These are phyloP conservation scores for Cutaneotrichosporon cavernicola DNA, from an alignment of 1,284 basidiomycete genomes.

Conservation along the genomic window DNA sequence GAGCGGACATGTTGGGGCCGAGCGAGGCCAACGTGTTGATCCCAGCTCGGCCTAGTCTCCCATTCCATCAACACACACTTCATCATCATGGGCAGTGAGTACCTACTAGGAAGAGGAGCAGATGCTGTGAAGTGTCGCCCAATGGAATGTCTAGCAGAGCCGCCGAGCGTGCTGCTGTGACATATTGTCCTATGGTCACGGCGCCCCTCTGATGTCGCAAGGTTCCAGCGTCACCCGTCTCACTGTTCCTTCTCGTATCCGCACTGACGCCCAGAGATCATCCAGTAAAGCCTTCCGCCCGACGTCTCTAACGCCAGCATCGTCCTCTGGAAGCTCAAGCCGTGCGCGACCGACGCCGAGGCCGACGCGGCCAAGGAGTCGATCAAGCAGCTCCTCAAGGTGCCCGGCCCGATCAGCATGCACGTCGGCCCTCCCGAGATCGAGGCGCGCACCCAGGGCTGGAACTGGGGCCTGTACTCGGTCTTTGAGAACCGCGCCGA, in stretches of 20 bases:
- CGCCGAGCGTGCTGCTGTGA: not conserved
- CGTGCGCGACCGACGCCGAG: constrained; percentile 33
- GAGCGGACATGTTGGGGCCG: not conserved
- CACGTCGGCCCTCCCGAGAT: constrained; percentile 46
- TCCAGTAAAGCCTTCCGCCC: constrained; percentile 26
- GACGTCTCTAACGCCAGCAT: constrained; percentile 25
- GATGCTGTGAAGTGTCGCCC: not conserved
- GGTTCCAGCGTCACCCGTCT: not conserved
- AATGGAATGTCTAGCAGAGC: not conserved
- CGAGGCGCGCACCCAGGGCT: constrained; percentile 49
- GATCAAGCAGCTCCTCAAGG: constrained; percentile 40
- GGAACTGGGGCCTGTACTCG: constrained; percentile 52
- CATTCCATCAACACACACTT: not conserved
- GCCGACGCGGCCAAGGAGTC: constrained; percentile 33
- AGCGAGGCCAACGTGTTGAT: not conserved
- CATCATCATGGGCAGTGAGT: constrained; percentile 27
- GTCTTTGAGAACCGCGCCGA: constrained; percentile 43
- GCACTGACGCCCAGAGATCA: constrained; percentile 37
- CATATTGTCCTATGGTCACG: not conserved
- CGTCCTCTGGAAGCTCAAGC: constrained; percentile 50
- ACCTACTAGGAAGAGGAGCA: not conserved
- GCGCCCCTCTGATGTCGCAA: not conserved
- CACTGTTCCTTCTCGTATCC: not conserved
- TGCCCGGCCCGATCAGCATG: constrained; percentile 41
- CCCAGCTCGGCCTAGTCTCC: not conserved